Evolutionary conservation across 2,329 filamentous ascomycete species (phyloP), one percentile per base, ranked within the genome.

Genomic region (Botrytis cinerea): DNA sequence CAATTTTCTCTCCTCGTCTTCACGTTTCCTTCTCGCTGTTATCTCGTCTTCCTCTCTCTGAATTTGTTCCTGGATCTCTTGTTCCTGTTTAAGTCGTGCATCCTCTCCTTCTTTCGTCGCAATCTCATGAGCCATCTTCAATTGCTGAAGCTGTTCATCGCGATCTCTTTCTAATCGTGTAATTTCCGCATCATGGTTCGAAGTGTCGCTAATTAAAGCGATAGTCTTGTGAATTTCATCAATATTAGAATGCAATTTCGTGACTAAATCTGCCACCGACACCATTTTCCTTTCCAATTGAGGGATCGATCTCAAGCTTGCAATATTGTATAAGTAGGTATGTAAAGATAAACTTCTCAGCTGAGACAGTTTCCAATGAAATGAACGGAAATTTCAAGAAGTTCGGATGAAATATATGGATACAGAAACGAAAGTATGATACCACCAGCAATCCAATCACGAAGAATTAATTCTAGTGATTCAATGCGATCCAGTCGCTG

Each of bases 241-340:
- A 66, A 80, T 79, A 62, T 79, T 80, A 10, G 68, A 62, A 64
- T 79, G 79, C n/a, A 80, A 73, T n/a, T 76, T 73, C 32, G 64
- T 64, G 35, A 79, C 76, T 48, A 80, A 69, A 51, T 78, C 77
- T 35, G 74, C 75, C 9, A 80, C 77, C 43, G 63, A 68, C 46
- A 46, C 38, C 71, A 73, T 73, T 18, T 51, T 73, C 35, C 60
- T 14, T 46, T 73, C 28, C 3, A 14, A 28, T 51, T 43, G 61
- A 59, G 62, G 35, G 32, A 38, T 57, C 32, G 59, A 9, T 60
- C n/a, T 72, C 32, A 28, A 73, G 43, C 43, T 62, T 70, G 43
- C 20, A 43, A 28, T 57, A 16, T 40, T 25, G 62, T 68, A 67
- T 45, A 60, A 32, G 32, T 45, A 68, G 25, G 32, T 54, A 69